Conservation (phyloP, 768 basidiomycete genomes). For the Punctularia strigosozonata region DNA sequence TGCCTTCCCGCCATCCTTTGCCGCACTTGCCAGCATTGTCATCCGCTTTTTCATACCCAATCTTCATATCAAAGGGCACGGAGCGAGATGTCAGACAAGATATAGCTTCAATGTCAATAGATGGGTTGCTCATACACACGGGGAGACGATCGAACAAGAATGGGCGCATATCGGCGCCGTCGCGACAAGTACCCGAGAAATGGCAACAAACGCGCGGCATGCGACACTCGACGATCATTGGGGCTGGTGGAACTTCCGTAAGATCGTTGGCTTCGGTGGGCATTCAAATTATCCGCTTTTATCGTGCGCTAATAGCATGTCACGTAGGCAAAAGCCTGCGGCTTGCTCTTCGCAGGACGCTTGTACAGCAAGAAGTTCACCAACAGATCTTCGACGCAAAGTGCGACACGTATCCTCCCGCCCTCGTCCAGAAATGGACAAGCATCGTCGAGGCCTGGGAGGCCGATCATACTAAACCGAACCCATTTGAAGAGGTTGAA, state of each 20-base stretch:
- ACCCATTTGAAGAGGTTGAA: slow-evolving; percentile 9
- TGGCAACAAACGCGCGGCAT: slow-evolving; percentile 6
- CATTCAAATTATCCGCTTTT: no score
- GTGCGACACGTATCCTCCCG: not conserved
- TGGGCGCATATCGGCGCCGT: slow-evolving; percentile 9
- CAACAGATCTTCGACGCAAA: no score
- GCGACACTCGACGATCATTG: slow-evolving; percentile 11
- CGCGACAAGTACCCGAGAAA: slow-evolving; percentile 7
- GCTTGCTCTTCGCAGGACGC: no score
- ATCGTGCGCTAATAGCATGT: no score
- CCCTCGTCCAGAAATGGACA: slow-evolving; percentile 1
- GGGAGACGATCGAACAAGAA: slow-evolving; percentile 13
- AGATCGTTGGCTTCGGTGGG: no score
- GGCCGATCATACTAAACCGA: slow-evolving; percentile 1
- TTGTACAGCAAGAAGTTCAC: slow-evolving; percentile 9
- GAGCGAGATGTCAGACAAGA: slow-evolving; percentile 11
- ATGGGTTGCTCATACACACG: slow-evolving; percentile 12
- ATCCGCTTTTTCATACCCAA: slow-evolving; percentile 23
- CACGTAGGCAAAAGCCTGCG: no score
- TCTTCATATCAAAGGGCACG: slow-evolving; percentile 20
- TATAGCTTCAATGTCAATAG: slow-evolving; percentile 20
- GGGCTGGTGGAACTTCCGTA: slow-evolving; percentile 20
- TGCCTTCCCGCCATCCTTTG: no score
- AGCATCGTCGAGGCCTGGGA: slow-evolving; percentile 6
- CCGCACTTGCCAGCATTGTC: no score